Base-by-base conservation (phyloP, 345 rosid species). In the Salix arbutifolia region DNA sequence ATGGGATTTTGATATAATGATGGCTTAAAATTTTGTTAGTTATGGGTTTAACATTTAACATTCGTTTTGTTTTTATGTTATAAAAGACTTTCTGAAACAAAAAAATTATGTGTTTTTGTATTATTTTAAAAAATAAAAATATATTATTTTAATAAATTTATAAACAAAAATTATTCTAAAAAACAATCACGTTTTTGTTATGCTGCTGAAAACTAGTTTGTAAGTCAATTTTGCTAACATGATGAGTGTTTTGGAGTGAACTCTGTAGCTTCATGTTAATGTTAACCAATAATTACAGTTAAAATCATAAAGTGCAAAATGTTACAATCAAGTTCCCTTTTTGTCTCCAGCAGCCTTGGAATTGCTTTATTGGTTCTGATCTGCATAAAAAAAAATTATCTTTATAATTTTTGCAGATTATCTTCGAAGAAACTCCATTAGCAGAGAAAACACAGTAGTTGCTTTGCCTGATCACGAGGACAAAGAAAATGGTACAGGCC, bases 401-500 rank as follows among this genome's bases (percentile, higher is more conserved):
- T 33, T 35, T 35, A 35, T 35, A 35, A 5, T 35, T 67, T 1
- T 69, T 50, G 60, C 74, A 92, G 96, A 81, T 73, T 77, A 72
- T 74, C 74, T 84, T 14, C 77, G 83, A 77, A 87, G 91, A 62
- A 77, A 82, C 70, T 87, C 90, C 9, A 71, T 72, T 18, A 81
- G 83, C 65, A 81, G 87, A 86, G 92, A 88, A 56, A 86, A 70
- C 68, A 52, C 72, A 19, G 12, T 56, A 12, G 69, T 84, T 64
- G 73, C 84, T 56, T n/a, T 72, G 64, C 74, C 83, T 18, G 91
- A 89, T 21, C 76, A 21, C 6, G 91, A 83, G 69, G 93, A 90
- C 46, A 94, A 91, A 76, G 97, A 94, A 76, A 94, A 90, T 53
- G 82, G 85, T 65, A 88, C 77, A 58, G 87, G 87, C 46, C 84